Evolutionary conservation across 2,329 filamentous ascomycete genomes (phyloP), one percentile per base, ranked within the genome.

Genomic region (Colletotrichum nymphaeae): DNA sequence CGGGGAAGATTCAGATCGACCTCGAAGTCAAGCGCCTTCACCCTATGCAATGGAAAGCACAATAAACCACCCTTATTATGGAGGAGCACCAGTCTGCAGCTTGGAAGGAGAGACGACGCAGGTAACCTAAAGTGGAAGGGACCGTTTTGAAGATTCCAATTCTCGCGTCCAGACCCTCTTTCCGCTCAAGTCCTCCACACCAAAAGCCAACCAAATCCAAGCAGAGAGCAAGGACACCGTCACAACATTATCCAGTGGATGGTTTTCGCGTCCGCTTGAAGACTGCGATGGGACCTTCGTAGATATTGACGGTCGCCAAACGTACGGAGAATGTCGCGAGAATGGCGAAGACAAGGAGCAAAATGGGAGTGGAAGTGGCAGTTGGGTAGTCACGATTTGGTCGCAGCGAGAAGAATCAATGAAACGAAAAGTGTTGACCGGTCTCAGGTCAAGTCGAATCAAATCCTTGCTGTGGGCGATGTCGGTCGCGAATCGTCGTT

Each of bases 31-130:
- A 55, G 49, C 46, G 68, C 57, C 63, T 67, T 74, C 68, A 74
- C 62, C 57, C 63, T 63, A 59, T 53, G 68, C 63, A 67, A 69
- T 71, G 64, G 72, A 59, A 68, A 74, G 58, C 52, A 74, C 68
- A 67, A 72, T 19, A 55, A 72, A 72, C 72, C 72, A 72, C 68
- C 72, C 68, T 74, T 71, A 72, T 72, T 74, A 74, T 59, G 70
- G 68, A 49, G 53, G 57, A 63, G 53, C 52, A 52, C 62, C 62
- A 14, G 59, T 46, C 57, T 62, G 53, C 53, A 63, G 57, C 55
- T 67, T 67, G 63, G 57, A 42, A 66, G 52, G 35, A 49, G 42
- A 74, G 53, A 72, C 72, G 57, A 72, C 68, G 63, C 68, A 63
- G 57, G 52, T 72, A 68, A 63, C 72, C 69, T 71, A 74, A 73